phyloP scores from a whole-genome alignment of 208 protist species.

The Leishmania martiniquensis region DNA sequence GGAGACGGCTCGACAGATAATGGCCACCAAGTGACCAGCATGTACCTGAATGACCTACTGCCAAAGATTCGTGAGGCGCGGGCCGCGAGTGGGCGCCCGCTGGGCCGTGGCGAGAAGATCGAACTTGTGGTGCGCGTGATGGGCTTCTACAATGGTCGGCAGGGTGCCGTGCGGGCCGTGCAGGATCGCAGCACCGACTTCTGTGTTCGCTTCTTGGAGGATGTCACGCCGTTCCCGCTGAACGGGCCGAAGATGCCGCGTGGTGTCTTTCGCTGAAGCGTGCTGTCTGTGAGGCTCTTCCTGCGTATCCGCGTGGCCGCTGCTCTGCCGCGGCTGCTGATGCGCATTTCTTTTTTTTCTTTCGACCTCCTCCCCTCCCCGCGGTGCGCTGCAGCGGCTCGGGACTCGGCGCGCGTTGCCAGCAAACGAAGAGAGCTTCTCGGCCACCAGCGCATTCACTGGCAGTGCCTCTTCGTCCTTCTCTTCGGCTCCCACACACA shows the following conservation, averaged over 20 bases:
- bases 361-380: not conserved
- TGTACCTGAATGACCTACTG: slow-evolving; percentile 87
- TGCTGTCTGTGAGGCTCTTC: not conserved
- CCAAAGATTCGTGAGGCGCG: slow-evolving; percentile 76
- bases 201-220: slow-evolving; percentile 84
- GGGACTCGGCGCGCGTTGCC: too few relatives aligned
- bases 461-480: too few relatives aligned
- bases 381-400: not conserved
- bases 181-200: slow-evolving; percentile 82
- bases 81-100: slow-evolving; percentile 48
- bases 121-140: slow-evolving; percentile 91
- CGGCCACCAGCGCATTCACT: too few relatives aligned
- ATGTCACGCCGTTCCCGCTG: slow-evolving; percentile 90
- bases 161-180: slow-evolving; percentile 87
- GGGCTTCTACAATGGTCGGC: slow-evolving; percentile 91
- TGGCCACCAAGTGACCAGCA: slow-evolving; percentile 87
- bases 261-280: slow-evolving; percentile 72
- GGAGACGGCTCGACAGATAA: slow-evolving; percentile 85
- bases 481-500: too few relatives aligned
- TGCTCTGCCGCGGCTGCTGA: not conserved
- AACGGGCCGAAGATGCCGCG: slow-evolving; percentile 91
- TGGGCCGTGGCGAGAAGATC: slow-evolving; percentile 76
- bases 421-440: too few relatives aligned
- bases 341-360: not conserved
- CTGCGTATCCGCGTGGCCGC: not conserved